Conservation (phyloP, 371 early-diverging fungal species). For the Mortierella sp. region DNA sequence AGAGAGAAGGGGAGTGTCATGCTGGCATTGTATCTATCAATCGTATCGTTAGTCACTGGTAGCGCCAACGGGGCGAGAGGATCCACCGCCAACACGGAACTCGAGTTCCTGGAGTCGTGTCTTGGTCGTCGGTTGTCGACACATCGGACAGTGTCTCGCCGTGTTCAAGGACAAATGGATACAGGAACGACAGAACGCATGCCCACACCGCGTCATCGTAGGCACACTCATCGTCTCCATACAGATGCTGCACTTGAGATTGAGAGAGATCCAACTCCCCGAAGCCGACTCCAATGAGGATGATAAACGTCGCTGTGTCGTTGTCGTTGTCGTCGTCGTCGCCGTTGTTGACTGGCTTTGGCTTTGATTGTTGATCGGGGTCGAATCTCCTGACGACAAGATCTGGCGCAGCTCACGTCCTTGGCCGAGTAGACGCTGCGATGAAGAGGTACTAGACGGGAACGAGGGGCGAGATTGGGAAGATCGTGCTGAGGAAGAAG, state of each 20-base stretch:
- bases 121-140: constrained; percentile 22
- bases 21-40: not conserved
- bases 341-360: not conserved
- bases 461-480: not conserved
- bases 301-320: constrained; percentile 2
- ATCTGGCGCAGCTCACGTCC: not conserved
- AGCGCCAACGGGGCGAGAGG: not conserved
- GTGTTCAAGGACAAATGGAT: constrained; percentile 19
- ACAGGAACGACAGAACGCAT: constrained; percentile 35
- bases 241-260: constrained; percentile 38
- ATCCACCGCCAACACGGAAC: constrained; percentile 17
- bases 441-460: not conserved
- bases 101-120: constrained; percentile 29
- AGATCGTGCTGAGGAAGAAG: constrained; percentile 10
- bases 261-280: constrained; percentile 18
- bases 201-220: constrained; percentile 37
- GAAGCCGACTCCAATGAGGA: not conserved
- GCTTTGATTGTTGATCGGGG: not conserved
- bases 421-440: not conserved
- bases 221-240: constrained; percentile 31
- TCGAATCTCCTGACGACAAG: not conserved
- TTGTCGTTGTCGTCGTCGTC: not conserved
- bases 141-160: constrained; percentile 36
- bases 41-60: not conserved
- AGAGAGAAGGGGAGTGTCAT: not conserved